Percentiles rank a stretch among this genome's conserved stretches.
Conservation (phyloP, 2,329 filamentous ascomycete genomes). For the Aspergillus ruber region DNA sequence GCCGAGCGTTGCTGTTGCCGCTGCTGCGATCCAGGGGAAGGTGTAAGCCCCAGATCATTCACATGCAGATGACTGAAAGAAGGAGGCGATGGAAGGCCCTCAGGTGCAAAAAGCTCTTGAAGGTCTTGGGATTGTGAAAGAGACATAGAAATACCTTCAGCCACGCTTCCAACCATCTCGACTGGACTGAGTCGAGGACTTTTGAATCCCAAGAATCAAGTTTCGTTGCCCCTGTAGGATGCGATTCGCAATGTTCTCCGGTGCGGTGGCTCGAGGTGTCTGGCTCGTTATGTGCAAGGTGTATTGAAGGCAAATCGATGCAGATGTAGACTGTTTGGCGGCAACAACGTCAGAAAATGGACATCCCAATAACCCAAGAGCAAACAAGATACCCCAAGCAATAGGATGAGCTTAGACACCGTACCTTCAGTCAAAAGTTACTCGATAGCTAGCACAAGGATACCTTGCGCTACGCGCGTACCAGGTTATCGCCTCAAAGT, state of each 20-base stretch:
- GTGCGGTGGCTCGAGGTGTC: neutral
- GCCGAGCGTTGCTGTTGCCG: constrained; percentile 2
- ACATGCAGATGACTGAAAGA: constrained; percentile 18
- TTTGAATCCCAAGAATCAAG: neutral
- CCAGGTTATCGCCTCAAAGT: too few species aligned
- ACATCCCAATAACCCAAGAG: too few species aligned
- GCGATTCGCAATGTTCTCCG: neutral
- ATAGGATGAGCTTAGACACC: too few species aligned
- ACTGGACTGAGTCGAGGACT: neutral
- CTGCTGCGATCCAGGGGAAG: constrained; percentile 32
- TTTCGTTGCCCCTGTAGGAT: neutral
- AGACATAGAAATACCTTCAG: constrained; percentile 36
- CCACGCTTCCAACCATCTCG: constrained; percentile 19
- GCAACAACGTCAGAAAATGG: neutral
- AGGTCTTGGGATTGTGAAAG: constrained; percentile 7
- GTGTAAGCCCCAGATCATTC: constrained; percentile 40
- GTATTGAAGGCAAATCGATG: neutral
- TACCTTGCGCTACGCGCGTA: too few species aligned
- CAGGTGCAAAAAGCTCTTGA: constrained; percentile 13
- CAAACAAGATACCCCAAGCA: too few species aligned
- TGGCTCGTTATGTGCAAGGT: neutral
- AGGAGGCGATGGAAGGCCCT: constrained; percentile 14
- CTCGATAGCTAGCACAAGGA: too few species aligned
- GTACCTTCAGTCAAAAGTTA: too few species aligned
- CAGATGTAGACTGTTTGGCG: neutral